Percentiles rank a stretch among this genome's conserved stretches.
phyloP scores from a whole-genome alignment of 2,329 filamentous ascomycete species.

The Beauveria sp. region DNA sequence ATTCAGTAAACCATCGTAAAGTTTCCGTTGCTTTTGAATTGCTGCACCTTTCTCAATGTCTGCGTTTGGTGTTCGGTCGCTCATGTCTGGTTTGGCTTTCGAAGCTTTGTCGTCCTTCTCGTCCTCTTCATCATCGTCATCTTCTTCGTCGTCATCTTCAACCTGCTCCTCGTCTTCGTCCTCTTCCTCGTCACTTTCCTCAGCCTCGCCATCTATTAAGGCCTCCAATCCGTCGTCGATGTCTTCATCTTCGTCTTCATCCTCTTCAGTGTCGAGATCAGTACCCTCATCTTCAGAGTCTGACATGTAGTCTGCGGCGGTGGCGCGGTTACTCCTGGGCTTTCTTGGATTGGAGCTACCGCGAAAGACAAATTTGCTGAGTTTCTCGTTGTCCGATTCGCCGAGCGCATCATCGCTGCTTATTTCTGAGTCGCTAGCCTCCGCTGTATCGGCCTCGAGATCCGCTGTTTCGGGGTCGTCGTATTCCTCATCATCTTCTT shows the following conservation, averaged over 20 bases:
- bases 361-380: constrained; percentile 63
- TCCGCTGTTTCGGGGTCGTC: constrained; percentile 50
- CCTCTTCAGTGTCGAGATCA: constrained; percentile 27
- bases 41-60: constrained; percentile 81
- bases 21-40: constrained; percentile 75
- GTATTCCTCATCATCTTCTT: constrained; percentile 41
- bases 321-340: constrained; percentile 32
- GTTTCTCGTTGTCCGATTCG: constrained; percentile 75
- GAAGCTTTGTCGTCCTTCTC: constrained; percentile 25
- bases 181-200: constrained; percentile 20
- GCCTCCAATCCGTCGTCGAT: constrained; percentile 30
- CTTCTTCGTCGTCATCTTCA: constrained; percentile 28
- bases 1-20: constrained; percentile 84
- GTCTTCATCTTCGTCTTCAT: constrained; percentile 27
- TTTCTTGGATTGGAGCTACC: constrained; percentile 47
- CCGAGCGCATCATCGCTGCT: constrained; percentile 65
- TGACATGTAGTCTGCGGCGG: constrained; percentile 51
- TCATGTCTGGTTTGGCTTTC: constrained; percentile 25
- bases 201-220: constrained; percentile 23
- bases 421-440: constrained; percentile 52
- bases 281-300: constrained; percentile 34
- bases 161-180: constrained; percentile 20
- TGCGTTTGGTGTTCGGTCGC: constrained; percentile 21
- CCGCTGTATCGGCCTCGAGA: constrained; percentile 41
- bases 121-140: constrained; percentile 29